A percentile compares a stretch with the other conserved stretches of the same genome.
Conservation (phyloP, 2,329 filamentous ascomycete species). For the Epichloe gansuensis region DNA sequence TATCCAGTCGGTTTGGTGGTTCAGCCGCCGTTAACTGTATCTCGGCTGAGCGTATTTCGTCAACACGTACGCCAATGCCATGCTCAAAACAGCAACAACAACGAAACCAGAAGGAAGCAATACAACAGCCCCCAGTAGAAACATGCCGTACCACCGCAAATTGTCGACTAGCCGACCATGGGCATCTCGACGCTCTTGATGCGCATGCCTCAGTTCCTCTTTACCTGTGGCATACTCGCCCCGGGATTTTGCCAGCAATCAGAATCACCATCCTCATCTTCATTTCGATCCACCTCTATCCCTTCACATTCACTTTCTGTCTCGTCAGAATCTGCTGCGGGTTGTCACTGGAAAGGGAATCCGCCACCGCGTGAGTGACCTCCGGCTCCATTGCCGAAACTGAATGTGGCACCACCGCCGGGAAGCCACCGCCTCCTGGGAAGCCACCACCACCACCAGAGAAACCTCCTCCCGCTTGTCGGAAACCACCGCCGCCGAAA, state of each 20-base stretch:
- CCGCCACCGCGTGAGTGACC: slow-evolving; percentile 26
- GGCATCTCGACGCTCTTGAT: slow-evolving; percentile 20
- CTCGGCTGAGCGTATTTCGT: slow-evolving; percentile 16
- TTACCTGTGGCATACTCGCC: slow-evolving; percentile 8
- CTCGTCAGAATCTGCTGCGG: slow-evolving; percentile 24
- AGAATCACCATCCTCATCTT: slow-evolving; percentile 14
- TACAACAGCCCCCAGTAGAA: slow-evolving; percentile 31
- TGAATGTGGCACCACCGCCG: slow-evolving; percentile 34
- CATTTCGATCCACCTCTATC: slow-evolving; percentile 14
- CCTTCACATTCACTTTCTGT: slow-evolving; percentile 22
- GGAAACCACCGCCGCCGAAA: slow-evolving; percentile 40
- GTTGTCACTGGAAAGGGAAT: slow-evolving; percentile 38
- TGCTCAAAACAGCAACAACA: slow-evolving; percentile 21
- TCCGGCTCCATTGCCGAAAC: slow-evolving; percentile 31
- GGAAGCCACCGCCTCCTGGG: slow-evolving; percentile 32
- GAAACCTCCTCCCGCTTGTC: slow-evolving; percentile 39
- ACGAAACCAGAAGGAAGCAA: slow-evolving; percentile 34
- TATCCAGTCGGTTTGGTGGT: slow-evolving; percentile 11
- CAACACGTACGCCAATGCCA: slow-evolving; percentile 29
- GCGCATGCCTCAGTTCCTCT: slow-evolving; percentile 18
- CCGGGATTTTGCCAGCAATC: slow-evolving; percentile 11
- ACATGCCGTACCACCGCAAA: slow-evolving; percentile 30
- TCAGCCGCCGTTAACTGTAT: background rate
- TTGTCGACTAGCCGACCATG: slow-evolving; percentile 27
- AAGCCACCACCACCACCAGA: slow-evolving; percentile 38